Conservation (phyloP, 192 early-diverging fungal genomes). For the Rhizophlyctis rosea region DNA sequence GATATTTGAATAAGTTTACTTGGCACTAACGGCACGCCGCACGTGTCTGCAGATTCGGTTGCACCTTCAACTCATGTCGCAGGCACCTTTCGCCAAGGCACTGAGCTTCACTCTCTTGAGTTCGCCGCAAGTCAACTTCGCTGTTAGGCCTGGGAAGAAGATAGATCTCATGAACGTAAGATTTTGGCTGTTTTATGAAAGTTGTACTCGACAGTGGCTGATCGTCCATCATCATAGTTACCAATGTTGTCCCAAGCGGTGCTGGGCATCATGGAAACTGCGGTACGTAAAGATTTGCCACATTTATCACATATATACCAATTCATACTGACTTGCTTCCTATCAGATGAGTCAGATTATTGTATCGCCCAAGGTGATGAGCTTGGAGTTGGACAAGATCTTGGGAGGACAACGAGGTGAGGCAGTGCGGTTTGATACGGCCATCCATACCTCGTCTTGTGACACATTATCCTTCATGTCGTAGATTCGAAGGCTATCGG, state of each 20-base stretch:
- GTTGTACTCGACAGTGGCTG: too few relatives aligned
- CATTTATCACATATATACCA: too few relatives aligned
- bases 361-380: slow-evolving; percentile 23
- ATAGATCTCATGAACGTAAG: slow-evolving; percentile 25
- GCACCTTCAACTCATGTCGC: slow-evolving; percentile 12
- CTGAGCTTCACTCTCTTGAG: slow-evolving; percentile 19
- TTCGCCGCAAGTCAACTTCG: slow-evolving; percentile 20
- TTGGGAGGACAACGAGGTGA: slow-evolving; percentile 14
- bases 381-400: slow-evolving; percentile 20
- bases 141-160: slow-evolving; percentile 23
- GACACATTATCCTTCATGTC: not conserved
- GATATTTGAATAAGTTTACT: too few relatives aligned
- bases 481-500: slow-evolving; percentile 20
- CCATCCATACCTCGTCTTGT: too few relatives aligned
- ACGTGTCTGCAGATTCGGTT: slow-evolving; percentile 20
- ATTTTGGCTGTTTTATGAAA: too few relatives aligned
- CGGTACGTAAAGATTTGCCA: too few relatives aligned
- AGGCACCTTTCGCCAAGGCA: slow-evolving; percentile 22
- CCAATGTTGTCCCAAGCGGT: slow-evolving; percentile 22
- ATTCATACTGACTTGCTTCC: too few relatives aligned
- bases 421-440: not conserved
- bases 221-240: not conserved
- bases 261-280: slow-evolving; percentile 15
- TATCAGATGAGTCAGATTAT: not conserved
- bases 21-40: too few relatives aligned